phyloP scores from a whole-genome alignment of 768 basidiomycete genomes.

The Mrakia gelida region DNA sequence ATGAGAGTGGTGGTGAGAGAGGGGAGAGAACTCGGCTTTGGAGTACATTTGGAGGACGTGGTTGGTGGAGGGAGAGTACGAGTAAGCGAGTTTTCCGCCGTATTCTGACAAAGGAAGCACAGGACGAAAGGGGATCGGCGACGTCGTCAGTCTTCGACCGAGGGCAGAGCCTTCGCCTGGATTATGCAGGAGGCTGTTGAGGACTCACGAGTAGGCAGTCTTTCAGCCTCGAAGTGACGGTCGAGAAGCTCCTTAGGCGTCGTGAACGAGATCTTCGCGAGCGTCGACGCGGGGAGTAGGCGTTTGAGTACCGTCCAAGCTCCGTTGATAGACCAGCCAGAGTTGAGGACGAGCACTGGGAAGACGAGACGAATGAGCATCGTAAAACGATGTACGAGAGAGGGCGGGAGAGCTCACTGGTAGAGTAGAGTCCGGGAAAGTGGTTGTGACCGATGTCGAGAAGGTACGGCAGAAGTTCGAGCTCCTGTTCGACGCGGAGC shows the following conservation, averaged over 20 bases:
- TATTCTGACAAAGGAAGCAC: conserved; percentile 11
- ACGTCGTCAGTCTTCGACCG: background rate
- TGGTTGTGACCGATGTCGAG: conserved; percentile 40
- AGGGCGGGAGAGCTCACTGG: background rate
- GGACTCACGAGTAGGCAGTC: conserved; percentile 36
- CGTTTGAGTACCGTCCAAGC: conserved; percentile 44
- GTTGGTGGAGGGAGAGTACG: conserved; percentile 23
- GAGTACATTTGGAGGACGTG: conserved; percentile 31
- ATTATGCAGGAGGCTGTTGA: background rate
- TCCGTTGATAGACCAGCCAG: conserved; percentile 41
- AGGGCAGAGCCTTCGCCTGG: background rate
- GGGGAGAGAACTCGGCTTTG: conserved; percentile 38
- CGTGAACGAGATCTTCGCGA: conserved; percentile 42
- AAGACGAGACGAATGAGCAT: background rate
- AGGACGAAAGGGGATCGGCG: background rate
- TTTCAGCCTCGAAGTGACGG: conserved; percentile 38
- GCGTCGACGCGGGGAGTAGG: conserved; percentile 40
- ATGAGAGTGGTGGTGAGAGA: conserved; percentile 36
- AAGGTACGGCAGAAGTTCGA: conserved; percentile 42
- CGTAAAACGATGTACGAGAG: background rate
- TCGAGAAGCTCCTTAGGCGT: conserved; percentile 34
- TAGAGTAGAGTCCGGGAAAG: conserved; percentile 40
- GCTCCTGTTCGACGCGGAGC: conserved; percentile 36
- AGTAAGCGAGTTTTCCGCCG: conserved; percentile 6
- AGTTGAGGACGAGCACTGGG: conserved; percentile 41